Evolutionary conservation across 805 yeast species (phyloP), one percentile per base, ranked within the genome.

Genomic region (Wickerhamiella musiphila): DNA sequence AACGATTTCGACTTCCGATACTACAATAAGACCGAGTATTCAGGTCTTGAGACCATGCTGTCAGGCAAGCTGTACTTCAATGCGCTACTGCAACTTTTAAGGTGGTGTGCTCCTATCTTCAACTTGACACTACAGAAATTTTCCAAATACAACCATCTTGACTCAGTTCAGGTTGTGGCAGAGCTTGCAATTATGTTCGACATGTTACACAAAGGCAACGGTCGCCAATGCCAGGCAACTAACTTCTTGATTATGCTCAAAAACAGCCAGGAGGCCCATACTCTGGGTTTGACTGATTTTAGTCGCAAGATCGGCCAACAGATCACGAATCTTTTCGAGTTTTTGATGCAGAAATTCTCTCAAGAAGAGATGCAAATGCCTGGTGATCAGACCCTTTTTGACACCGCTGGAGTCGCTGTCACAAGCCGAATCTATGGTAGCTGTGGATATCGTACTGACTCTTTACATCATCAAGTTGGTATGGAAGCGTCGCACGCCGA

Each of bases 101-200:
- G 93, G 28, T 79, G 74, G 57, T 69, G 70, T 15, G 78, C 94
- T 1, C 68, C 71, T 6, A 47, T 90, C 17, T 79, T 70, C 56
- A 78, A 79, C 44, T 60, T 68, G 39, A 63, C 75, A 2, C 60
- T 74, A 4, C 57, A 62, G 4, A 65, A 69, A 15, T 54, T 82
- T 18, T 65, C 74, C 3, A 56, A 61, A 27, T 73, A 45, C 30
- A 45, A 46, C 22, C 36, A 40, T 35, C 33, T 35, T 16, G 29
- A 70, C 7, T 40, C 78, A 6, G 25, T 45, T 14, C 32, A 33
- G 2, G 50, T 84, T 3, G 53, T 83, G 18, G 72, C 78, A 30
- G 95, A 90, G 48, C 56, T 84, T 28, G 98, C 94, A 0, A 81
- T 82, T 40, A 57, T 92, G 10, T 81, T 71, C 54, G 96, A 92